Evolutionary conservation across 2,329 filamentous ascomycete genomes (phyloP).

Genomic region (Ceratocystis ficicola): DNA sequence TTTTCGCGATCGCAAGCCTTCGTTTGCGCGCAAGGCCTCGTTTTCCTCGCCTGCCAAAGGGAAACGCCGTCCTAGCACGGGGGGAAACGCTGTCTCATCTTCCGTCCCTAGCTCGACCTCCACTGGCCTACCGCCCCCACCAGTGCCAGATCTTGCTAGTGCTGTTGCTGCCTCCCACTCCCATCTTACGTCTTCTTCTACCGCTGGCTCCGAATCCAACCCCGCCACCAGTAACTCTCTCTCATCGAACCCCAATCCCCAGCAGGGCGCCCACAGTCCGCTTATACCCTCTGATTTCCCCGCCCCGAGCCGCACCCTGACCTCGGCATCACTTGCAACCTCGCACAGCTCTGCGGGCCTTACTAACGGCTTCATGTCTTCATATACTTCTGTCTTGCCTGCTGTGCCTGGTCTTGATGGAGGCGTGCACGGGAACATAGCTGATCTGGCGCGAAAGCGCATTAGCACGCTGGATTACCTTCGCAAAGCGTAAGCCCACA

Average conservation of each 20-base stretch:
- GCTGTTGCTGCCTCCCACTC: conserved; percentile 32
- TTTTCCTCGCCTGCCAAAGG: conserved; percentile 32
- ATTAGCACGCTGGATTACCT: conserved; percentile 91
- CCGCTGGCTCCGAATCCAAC: conserved; percentile 17
- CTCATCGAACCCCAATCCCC: background rate
- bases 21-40: conserved; percentile 39
- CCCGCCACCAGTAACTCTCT: background rate
- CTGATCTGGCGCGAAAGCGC: conserved; percentile 78
- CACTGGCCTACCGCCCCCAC: conserved; percentile 35
- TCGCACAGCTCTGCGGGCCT: conserved; percentile 7
- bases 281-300: conserved; percentile 21
- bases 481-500: conserved; percentile 63
- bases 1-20: conserved; percentile 40
- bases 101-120: conserved; percentile 23
- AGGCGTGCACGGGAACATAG: conserved; percentile 52
- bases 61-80: conserved; percentile 34
- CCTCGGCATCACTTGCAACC: conserved; percentile 6
- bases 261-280: conserved; percentile 17
- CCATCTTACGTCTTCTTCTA: conserved; percentile 26
- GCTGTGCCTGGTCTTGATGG: conserved; percentile 32
- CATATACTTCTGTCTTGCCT: conserved; percentile 13
- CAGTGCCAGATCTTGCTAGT: conserved; percentile 43
- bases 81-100: conserved; percentile 32
- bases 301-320: conserved; percentile 19
- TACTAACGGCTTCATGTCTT: conserved; percentile 17